Percentiles rank a stretch among this genome's conserved stretches.
These are phyloP conservation scores for Crucibulum laeve DNA, from an alignment of 768 basidiomycete genomes.

Conservation along the genomic window DNA sequence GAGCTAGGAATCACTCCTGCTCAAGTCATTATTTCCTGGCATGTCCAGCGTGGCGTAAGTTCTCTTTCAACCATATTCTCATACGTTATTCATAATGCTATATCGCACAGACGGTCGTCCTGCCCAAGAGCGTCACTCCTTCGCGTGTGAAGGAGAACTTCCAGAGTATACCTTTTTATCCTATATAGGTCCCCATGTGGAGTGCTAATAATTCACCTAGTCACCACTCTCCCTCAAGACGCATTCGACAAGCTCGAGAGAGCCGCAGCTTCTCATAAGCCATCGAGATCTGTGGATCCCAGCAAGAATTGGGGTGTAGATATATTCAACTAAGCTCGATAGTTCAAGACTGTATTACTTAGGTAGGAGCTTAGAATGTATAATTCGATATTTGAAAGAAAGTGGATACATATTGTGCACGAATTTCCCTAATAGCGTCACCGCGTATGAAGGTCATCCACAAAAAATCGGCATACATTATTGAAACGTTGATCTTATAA, in stretches of 20 bases:
- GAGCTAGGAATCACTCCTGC: constrained; percentile 70
- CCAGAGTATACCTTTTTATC: constrained; percentile 34
- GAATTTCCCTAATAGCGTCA: too few relatives aligned
- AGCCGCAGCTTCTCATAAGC: constrained; percentile 50
- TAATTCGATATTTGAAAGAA: too few relatives aligned
- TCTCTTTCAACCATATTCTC: background rate
- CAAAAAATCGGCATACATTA: too few relatives aligned
- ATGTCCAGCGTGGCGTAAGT: constrained; percentile 69
- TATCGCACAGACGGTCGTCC: constrained; percentile 51
- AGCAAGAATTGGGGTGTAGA: constrained; percentile 61
- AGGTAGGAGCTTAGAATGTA: too few relatives aligned
- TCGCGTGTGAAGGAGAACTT: constrained; percentile 68
- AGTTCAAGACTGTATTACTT: too few relatives aligned
- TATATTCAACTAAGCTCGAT: constrained; percentile 47
- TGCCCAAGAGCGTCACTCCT: constrained; percentile 76
- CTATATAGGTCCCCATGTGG: constrained; percentile 1
- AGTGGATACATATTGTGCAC: too few relatives aligned
- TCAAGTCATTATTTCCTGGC: constrained; percentile 73
- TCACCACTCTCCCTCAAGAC: constrained; percentile 30
- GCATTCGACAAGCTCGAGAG: constrained; percentile 42
- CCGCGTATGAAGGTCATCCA: too few relatives aligned
- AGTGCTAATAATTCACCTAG: constrained; percentile 28
- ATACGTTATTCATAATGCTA: background rate
- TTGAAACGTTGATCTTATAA: too few relatives aligned
- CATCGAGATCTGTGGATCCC: constrained; percentile 53